phyloP scores from a whole-genome alignment of 2,329 filamentous ascomycete genomes.

The Aureobasidium sp. region DNA sequence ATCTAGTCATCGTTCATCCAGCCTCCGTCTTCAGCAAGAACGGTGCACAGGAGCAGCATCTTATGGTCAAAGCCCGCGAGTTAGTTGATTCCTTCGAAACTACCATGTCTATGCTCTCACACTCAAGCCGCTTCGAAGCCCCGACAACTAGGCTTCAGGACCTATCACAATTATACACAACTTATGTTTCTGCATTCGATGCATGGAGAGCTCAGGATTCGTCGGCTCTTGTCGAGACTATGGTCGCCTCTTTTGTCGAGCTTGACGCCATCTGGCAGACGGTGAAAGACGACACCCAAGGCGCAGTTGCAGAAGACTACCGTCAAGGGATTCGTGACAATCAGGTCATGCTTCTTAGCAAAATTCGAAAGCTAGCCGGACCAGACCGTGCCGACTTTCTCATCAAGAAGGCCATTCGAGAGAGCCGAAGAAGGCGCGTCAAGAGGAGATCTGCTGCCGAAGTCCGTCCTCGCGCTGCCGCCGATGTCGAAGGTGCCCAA shows the following conservation, averaged over 20 bases:
- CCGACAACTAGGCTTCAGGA: conserved; percentile 54
- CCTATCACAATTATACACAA: conserved; percentile 61
- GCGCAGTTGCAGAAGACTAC: conserved; percentile 67
- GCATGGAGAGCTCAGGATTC: conserved; percentile 79
- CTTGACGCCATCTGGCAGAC: conserved; percentile 77
- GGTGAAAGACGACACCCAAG: conserved; percentile 68
- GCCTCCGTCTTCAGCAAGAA: conserved; percentile 70
- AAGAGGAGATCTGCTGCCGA: conserved; percentile 61
- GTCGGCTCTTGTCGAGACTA: conserved; percentile 67
- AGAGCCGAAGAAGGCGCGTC: conserved; percentile 57
- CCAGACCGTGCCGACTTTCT: conserved; percentile 61
- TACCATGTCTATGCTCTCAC: conserved; percentile 57
- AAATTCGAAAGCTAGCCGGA: conserved; percentile 71
- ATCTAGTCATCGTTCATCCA: conserved; percentile 71
- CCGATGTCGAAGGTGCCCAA: conserved; percentile 15
- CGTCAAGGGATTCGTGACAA: conserved; percentile 73
- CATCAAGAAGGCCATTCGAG: conserved; percentile 65
- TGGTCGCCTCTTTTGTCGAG: conserved; percentile 80
- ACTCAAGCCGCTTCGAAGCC: conserved; percentile 58
- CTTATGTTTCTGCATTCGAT: conserved; percentile 71
- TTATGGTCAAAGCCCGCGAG: conserved; percentile 70
- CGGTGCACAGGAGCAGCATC: conserved; percentile 58
- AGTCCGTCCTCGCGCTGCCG: conserved; percentile 58
- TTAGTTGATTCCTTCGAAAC: conserved; percentile 71
- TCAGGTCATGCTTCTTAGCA: conserved; percentile 68